Evolutionary conservation across 2,329 filamentous ascomycete genomes (phyloP).

Genomic region (Exophiala dermatitidis): DNA sequence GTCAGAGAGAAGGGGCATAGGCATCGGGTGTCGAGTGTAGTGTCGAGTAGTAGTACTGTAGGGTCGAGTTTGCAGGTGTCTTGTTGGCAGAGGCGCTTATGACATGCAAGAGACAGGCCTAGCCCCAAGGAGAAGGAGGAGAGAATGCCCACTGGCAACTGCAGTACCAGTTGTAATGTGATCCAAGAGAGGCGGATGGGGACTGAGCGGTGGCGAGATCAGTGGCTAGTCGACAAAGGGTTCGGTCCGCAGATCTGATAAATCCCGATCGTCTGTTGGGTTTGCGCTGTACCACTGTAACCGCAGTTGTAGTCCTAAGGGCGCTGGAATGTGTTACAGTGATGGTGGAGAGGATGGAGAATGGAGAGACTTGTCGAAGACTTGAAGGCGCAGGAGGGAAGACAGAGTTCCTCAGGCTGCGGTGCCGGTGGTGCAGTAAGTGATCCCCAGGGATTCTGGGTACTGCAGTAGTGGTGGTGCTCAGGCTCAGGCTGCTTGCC

Average conservation of each 20-base stretch:
- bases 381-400: neutral
- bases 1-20: constrained; percentile 7
- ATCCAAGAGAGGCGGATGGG: neutral
- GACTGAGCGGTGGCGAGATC: neutral
- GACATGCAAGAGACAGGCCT: constrained; percentile 10
- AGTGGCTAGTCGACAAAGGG: neutral
- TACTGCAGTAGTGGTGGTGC: too few relatives aligned
- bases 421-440: too few relatives aligned
- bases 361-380: neutral
- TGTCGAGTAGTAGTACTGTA: neutral
- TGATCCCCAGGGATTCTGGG: too few relatives aligned
- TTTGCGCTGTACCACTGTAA: neutral
- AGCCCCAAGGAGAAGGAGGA: constrained; percentile 4
- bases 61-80: constrained; percentile 2
- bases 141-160: neutral
- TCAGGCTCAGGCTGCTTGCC: too few relatives aligned
- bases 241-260: neutral
- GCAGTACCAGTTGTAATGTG: neutral
- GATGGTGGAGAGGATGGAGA: neutral
- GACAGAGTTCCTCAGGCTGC: neutral
- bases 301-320: neutral
- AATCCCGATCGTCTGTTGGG: neutral
- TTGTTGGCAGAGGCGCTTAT: constrained; percentile 18
- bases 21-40: constrained; percentile 5
- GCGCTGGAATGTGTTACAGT: neutral